phyloP scores from a whole-genome alignment of 345 rosid species.

The Cardamine chenopodiifolia region DNA sequence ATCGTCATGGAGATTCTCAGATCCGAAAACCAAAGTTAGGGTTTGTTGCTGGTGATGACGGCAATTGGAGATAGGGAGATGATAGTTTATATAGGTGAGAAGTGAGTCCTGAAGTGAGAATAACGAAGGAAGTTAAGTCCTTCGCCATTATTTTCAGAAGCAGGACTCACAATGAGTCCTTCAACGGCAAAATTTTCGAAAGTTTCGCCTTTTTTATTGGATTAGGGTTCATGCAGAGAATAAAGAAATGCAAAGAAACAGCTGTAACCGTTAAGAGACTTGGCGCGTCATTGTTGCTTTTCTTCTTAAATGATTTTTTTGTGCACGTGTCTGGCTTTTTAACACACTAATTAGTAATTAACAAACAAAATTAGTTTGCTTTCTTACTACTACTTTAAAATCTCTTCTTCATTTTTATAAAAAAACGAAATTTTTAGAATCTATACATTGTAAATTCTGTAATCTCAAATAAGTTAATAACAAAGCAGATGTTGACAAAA shows the following conservation, averaged over 20 bases:
- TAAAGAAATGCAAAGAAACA: background rate
- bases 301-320: background rate
- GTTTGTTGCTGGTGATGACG: slow-evolving; percentile 37
- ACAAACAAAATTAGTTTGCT: background rate
- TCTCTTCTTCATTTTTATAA: background rate
- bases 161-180: slow-evolving; percentile 33
- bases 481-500: background rate
- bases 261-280: slow-evolving; percentile 18
- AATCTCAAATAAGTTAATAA: background rate
- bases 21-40: slow-evolving; percentile 21
- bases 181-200: slow-evolving; percentile 26
- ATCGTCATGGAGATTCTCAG: slow-evolving; percentile 34
- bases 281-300: slow-evolving; percentile 22
- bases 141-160: slow-evolving; percentile 40
- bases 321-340: background rate
- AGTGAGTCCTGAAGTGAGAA: slow-evolving; percentile 42
- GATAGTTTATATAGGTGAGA: slow-evolving; percentile 16
- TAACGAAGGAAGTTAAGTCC: slow-evolving; percentile 33
- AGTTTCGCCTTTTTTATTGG: background rate
- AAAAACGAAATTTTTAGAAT: too few species aligned
- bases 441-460: background rate
- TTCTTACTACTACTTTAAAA: background rate
- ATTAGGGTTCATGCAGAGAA: slow-evolving; percentile 22
- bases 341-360: background rate
- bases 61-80: slow-evolving; percentile 4